These are phyloP conservation scores for Globisporangium lucens DNA, from an alignment of 352 stramenopile species.

Conservation along the genomic window DNA sequence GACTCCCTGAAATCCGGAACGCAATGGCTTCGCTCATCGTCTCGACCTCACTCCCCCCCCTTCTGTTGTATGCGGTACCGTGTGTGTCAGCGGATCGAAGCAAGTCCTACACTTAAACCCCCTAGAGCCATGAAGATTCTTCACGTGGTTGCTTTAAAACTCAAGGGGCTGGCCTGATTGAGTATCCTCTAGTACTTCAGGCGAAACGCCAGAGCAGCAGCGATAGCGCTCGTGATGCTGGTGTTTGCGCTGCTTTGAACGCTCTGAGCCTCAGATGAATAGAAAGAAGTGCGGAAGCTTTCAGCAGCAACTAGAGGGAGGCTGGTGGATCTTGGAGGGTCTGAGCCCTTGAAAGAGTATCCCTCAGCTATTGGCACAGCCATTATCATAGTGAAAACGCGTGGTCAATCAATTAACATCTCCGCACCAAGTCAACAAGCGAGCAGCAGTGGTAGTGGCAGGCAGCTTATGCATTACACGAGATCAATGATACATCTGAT, in stretches of 20 bases:
- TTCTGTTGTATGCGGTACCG: background rate
- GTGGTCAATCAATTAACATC: background rate
- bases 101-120: background rate
- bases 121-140: background rate
- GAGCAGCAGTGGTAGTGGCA: background rate
- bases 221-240: no score
- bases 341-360: no score
- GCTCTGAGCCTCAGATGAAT: no score
- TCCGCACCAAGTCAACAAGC: background rate
- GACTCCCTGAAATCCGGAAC: background rate
- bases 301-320: no score
- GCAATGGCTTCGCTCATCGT: background rate
- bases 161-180: no score
- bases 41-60: background rate
- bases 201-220: no score
- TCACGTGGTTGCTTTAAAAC: background rate
- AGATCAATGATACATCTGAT: constrained; percentile 8
- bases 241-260: no score
- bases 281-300: no score
- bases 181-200: no score
- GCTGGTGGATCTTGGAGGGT: no score
- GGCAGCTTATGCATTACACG: background rate
- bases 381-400: background rate
- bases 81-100: background rate
- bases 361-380: background rate